Evolutionary conservation across 352 stramenopile genomes (phyloP).

Genomic region (Pythium sukuiense): DNA sequence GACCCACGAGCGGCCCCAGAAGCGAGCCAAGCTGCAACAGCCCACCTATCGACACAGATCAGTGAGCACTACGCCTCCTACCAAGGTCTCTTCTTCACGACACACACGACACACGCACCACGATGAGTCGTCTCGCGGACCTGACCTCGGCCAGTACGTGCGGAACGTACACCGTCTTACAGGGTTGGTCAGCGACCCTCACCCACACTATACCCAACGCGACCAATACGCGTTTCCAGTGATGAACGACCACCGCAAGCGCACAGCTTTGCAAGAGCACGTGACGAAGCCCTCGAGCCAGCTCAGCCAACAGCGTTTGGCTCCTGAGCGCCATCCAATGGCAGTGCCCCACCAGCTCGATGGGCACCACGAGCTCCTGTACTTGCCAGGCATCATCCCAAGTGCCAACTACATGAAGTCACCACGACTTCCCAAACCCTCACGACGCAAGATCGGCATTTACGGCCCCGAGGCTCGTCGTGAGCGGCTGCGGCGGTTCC

Average conservation of each 20-base stretch:
- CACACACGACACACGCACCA: neutral
- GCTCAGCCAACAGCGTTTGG: neutral
- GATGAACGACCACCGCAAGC: neutral
- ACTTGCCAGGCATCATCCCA: neutral
- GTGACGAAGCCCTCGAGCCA: neutral
- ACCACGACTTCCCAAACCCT: neutral
- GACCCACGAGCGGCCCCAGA: slow-evolving; percentile 9
- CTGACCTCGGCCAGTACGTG: neutral
- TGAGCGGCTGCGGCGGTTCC: slow-evolving; percentile 62
- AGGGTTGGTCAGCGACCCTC: neutral
- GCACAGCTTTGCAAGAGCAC: neutral
- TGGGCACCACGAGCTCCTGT: neutral
- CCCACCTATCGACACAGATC: neutral
- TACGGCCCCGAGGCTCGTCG: slow-evolving; percentile 55
- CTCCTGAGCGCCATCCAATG: neutral
- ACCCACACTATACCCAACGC: neutral
- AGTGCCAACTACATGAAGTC: neutral
- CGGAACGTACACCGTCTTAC: neutral
- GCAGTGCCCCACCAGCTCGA: neutral
- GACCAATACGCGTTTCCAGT: neutral
- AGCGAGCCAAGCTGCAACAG: slow-evolving; percentile 3
- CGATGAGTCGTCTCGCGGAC: neutral
- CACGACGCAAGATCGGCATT: slow-evolving; percentile 52
- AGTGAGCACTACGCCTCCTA: neutral
- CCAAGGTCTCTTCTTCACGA: neutral